Base-by-base conservation (phyloP, 225 moss, liverwort and hornwort genomes). In the Bryum argenteum region DNA sequence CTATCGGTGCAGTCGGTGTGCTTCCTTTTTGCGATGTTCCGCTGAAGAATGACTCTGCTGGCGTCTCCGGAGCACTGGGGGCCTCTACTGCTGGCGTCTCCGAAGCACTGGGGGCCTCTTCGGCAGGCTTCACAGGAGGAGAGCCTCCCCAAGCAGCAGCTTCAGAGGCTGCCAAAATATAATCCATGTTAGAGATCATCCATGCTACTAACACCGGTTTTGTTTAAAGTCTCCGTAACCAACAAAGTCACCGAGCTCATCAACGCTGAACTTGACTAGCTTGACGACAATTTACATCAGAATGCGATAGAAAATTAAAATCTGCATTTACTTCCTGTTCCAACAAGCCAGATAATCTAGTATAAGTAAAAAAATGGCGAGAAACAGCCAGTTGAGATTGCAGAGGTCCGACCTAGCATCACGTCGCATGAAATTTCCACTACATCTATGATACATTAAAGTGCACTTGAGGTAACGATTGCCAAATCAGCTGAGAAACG, bases 111-210 rank as follows among this genome's bases (percentile, higher is more conserved):
- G 85, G 63, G 19, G 38, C 40, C 74, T n/a, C n/a, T n/a, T 75
- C 84, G 66, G 67, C 61, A 58, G 72, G 77, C 56, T 85, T 86
- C 17, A 69, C 78, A 61, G 94, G 92, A n/a, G n/a, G n/a, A 67
- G 85, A 23, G 48, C 86, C 89, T 82, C 85, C 94, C 97, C 97
- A 91, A 17, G 92, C 97, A 74, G 87, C 74, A 42, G 74, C 80
- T 78, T 89, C 89, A 64, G 97, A 74, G 58, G 88, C 92, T 98
- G 90, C 69, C 73, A 78, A 54, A 42, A 69, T 6, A 65, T 19
- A 54, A 76, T 54, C 44, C 28, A 79, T 11, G 15, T 67, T 8
- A 78, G 75, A 60, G 53, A 71, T 6, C 44, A 43, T 58, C 44
- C 33, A 71, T 21, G 59, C 24, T 47, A 12, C 37, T n/a, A 14